Base-by-base conservation (phyloP, 2,329 filamentous ascomycete species). In the Microdochium paspali region DNA sequence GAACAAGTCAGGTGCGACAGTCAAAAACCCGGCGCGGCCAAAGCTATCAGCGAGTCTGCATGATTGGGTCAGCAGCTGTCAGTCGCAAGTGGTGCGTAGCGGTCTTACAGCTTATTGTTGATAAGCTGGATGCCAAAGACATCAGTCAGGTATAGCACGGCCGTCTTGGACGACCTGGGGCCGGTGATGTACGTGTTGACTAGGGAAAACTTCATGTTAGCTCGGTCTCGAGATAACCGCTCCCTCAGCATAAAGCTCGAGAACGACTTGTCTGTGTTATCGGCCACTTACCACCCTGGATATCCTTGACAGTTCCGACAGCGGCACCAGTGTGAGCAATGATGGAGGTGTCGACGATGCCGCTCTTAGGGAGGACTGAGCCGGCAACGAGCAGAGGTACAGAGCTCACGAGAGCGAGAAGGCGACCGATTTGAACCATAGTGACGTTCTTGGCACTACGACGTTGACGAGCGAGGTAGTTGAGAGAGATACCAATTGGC, bases 1-100 rank as follows among this genome's bases (percentile, higher is more conserved):
- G 50, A 65, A 65, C 47, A 65, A 46, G 49, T 64, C 62, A 9
- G 62, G 62, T 9, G 61, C 60, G 1, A 65, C 60, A 7, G 60
- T 61, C 30, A 64, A 50, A 46, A 58, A 64, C 2, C 62, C 62
- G 4, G 62, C 62, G n/a, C 61, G 57, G n/a, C 61, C 61, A 48
- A 65, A 65, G 45, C 60, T 63, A 44, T 65, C 62, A 10, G 62
- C 61, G 4, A 65, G 56, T 2, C 60, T 61, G 46, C 42, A 31
- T 31, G 47, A 10, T 28, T 13, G 12, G n/a, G 21, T 10, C n/a
- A 6, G 20, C 15, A n/a, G 25, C 2, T 39, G 39, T 52, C 23
- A n/a, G 24, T n/a, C 21, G 15, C 30, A 42, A 1, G 32, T 24
- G 40, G 35, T 40, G 26, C 24, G 24, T 4, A n/a, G 30, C 6